Conservation (phyloP, 495 filamentous ascomycete species). For the Penicillium psychrofluorescens region DNA sequence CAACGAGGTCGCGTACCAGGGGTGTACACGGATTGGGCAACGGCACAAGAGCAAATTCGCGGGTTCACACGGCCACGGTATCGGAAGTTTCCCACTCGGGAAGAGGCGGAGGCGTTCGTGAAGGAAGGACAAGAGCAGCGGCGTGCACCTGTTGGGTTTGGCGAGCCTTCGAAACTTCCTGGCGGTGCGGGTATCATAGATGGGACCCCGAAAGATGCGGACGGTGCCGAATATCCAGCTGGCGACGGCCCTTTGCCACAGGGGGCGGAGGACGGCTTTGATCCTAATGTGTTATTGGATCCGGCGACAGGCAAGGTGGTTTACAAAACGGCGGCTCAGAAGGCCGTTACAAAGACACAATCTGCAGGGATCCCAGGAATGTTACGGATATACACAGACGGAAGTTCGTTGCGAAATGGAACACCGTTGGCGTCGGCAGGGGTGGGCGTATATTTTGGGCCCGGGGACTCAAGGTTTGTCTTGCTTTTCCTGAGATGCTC, state of each 20-base stretch:
- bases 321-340: slow-evolving; percentile 48
- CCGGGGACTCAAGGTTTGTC: slow-evolving; percentile 60
- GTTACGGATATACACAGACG: slow-evolving; percentile 81
- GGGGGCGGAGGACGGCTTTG: slow-evolving; percentile 56
- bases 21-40: slow-evolving; percentile 83
- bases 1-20: slow-evolving; percentile 73
- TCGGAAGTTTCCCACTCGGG: slow-evolving; percentile 67
- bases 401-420: slow-evolving; percentile 75
- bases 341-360: slow-evolving; percentile 36
- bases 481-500: neutral
- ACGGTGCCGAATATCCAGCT: slow-evolving; percentile 42
- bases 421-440: slow-evolving; percentile 63
- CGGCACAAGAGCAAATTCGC: slow-evolving; percentile 66
- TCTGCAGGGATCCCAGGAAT: slow-evolving; percentile 38
- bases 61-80: slow-evolving; percentile 74
- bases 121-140: slow-evolving; percentile 32
- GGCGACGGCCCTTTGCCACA: slow-evolving; percentile 47
- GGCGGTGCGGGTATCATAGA: slow-evolving; percentile 22
- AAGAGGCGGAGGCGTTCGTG: slow-evolving; percentile 73
- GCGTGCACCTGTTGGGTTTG: slow-evolving; percentile 18
- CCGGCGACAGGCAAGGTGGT: slow-evolving; percentile 49
- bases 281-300: slow-evolving; percentile 50
- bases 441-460: slow-evolving; percentile 82
- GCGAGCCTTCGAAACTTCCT: slow-evolving; percentile 9
- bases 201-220: slow-evolving; percentile 24